Conservation (phyloP, 805 yeast species). For the Kodamaea leandrae region DNA sequence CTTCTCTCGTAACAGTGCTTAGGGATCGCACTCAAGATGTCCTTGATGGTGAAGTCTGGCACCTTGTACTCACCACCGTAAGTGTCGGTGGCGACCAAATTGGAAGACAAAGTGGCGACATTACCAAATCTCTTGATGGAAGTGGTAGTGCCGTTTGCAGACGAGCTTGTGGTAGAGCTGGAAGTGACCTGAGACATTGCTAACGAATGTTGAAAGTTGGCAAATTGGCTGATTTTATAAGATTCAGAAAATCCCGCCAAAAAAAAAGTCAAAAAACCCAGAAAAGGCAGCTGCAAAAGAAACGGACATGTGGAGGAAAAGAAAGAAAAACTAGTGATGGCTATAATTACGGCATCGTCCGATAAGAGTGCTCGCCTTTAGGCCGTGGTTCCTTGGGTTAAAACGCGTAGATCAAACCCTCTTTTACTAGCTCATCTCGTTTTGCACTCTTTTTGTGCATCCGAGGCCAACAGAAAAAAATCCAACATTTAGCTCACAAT, state of each 20-base stretch:
- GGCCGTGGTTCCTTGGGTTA: too few species aligned
- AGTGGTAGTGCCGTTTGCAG: slow-evolving; percentile 4
- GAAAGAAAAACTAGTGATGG: slow-evolving; percentile 1
- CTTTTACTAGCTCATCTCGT: too few species aligned
- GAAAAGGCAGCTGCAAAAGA: not conserved
- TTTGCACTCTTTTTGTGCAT: not conserved
- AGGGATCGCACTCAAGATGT: slow-evolving; percentile 70
- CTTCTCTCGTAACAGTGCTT: slow-evolving; percentile 69
- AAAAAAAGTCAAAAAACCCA: slow-evolving; percentile 1
- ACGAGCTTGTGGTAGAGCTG: slow-evolving; percentile 1
- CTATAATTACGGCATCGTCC: too few species aligned
- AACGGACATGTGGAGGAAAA: not conserved
- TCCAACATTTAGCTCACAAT: slow-evolving; percentile 1
- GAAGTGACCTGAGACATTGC: slow-evolving; percentile 11
- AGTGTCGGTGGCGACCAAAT: slow-evolving; percentile 46
- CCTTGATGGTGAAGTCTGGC: slow-evolving; percentile 76
- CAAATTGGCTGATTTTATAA: not conserved
- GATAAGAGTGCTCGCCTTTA: too few species aligned
- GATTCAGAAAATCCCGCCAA: not conserved
- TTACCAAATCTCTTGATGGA: slow-evolving; percentile 14
- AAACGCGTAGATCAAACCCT: too few species aligned
- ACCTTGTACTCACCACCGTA: slow-evolving; percentile 56
- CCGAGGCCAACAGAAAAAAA: slow-evolving; percentile 3
- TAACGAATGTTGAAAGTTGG: not conserved
- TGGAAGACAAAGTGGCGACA: slow-evolving; percentile 14